Percentiles rank a stretch among this genome's conserved stretches.
Conservation (phyloP, 2,329 filamentous ascomycete species). For the Phialophora verrucosa region DNA sequence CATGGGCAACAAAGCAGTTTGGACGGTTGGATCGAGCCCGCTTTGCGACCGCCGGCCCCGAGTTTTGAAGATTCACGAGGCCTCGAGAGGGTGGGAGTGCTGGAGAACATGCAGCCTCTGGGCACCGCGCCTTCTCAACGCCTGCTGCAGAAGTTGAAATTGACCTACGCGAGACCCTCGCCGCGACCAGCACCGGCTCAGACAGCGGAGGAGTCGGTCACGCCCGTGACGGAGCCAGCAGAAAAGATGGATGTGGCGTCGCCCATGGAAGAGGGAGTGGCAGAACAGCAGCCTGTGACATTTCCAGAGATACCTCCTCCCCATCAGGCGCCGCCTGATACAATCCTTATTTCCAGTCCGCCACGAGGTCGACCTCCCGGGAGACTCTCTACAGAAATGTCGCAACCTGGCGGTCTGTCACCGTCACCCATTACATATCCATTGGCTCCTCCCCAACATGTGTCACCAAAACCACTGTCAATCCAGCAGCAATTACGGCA, state of each 20-base stretch:
- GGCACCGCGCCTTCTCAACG: constrained; percentile 71
- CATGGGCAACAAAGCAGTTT: constrained; percentile 35
- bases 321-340: constrained; percentile 23
- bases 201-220: constrained; percentile 28
- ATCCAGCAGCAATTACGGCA: constrained; percentile 39
- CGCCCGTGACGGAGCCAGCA: constrained; percentile 30
- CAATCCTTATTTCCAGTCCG: constrained; percentile 37
- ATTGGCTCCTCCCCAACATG: constrained; percentile 26
- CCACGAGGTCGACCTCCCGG: constrained; percentile 38
- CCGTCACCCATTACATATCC: constrained; percentile 30
- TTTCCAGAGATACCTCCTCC: constrained; percentile 23
- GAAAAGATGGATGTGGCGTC: constrained; percentile 35
- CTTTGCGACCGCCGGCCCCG: constrained; percentile 59
- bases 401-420: constrained; percentile 23
- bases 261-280: constrained; percentile 19
- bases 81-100: constrained; percentile 73
- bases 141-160: constrained; percentile 62
- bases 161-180: constrained; percentile 36
- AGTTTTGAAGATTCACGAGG: constrained; percentile 79
- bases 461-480: constrained; percentile 33
- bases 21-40: constrained; percentile 64
- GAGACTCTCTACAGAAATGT: constrained; percentile 37
- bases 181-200: constrained; percentile 33
- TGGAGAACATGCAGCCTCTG: constrained; percentile 83
- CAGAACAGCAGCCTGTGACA: constrained; percentile 27